A percentile compares a stretch with the other conserved stretches of the same genome.
Evolutionary conservation across 805 yeast genomes (phyloP).

Genomic region (Myxozyma mucilagina): DNA sequence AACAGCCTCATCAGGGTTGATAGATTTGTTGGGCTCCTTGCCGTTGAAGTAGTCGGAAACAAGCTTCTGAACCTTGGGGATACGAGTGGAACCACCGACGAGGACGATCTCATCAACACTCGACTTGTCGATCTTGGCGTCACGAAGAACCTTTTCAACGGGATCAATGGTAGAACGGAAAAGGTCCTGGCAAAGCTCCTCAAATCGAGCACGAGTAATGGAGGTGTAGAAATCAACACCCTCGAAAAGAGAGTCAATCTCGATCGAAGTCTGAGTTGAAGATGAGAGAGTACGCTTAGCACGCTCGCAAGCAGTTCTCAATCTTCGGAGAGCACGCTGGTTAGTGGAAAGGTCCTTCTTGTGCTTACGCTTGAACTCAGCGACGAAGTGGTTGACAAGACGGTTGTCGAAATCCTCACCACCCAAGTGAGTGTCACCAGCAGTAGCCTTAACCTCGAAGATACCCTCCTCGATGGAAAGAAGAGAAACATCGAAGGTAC

Average conservation of each 20-base stretch:
- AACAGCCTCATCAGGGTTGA: constrained; percentile 98
- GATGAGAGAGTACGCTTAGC: constrained; percentile 98
- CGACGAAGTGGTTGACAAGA: constrained; percentile 88
- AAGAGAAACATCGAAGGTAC: constrained; percentile 96
- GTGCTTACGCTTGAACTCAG: constrained; percentile 97
- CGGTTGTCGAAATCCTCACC: constrained; percentile 99
- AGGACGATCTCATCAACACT: constrained; percentile 88
- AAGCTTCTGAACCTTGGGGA: constrained; percentile 93
- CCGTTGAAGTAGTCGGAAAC: constrained; percentile 97
- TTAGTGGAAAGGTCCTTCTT: constrained; percentile 89
- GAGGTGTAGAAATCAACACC: constrained; percentile 97
- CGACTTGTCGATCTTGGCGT: constrained; percentile 86
- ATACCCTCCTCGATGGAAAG: constrained; percentile 94
- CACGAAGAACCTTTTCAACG: constrained; percentile 91
- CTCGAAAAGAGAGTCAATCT: constrained; percentile 91
- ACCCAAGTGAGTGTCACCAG: constrained; percentile 90
- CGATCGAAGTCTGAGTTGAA: constrained; percentile 91
- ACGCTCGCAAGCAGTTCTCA: constrained; percentile 98
- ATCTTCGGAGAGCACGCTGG: constrained; percentile 98
- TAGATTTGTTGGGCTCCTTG: constrained; percentile 93
- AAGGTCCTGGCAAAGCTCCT: constrained; percentile 90
- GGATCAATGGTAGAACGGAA: constrained; percentile 94
- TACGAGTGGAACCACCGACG: constrained; percentile 98
- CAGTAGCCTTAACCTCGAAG: constrained; percentile 94
- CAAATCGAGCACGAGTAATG: constrained; percentile 95